Percentiles rank a stretch among this genome's conserved stretches.
phyloP scores from a whole-genome alignment of 2,329 filamentous ascomycete genomes.

The Colletotrichum sp. region DNA sequence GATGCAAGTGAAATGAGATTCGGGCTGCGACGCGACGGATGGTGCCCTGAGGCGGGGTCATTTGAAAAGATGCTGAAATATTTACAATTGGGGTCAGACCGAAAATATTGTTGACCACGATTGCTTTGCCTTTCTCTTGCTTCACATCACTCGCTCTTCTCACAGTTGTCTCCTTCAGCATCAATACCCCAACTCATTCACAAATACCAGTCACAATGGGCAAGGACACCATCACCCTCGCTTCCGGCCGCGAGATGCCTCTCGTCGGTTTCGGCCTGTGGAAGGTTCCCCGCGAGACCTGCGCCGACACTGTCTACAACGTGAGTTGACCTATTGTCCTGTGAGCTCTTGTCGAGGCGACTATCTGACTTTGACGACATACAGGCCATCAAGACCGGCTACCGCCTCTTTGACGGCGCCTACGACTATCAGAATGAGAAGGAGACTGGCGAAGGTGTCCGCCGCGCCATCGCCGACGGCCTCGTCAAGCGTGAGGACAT shows the following conservation, averaged over 20 bases:
- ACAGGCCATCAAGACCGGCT: constrained; percentile 56
- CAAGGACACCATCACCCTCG: constrained; percentile 48
- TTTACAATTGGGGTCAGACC: background rate
- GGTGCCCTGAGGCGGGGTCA: background rate
- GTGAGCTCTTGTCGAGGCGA: accelerated
- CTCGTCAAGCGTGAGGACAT: constrained; percentile 77
- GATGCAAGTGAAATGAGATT: background rate
- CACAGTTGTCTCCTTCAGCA: background rate
- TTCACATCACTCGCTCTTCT: background rate
- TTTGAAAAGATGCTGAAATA: background rate
- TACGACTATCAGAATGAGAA: constrained; percentile 69
- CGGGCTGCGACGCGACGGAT: background rate
- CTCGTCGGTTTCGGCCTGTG: constrained; percentile 71
- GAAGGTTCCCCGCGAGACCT: constrained; percentile 62
- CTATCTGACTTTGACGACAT: background rate
- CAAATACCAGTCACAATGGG: background rate
- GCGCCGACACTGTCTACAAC: constrained; percentile 67
- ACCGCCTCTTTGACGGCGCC: constrained; percentile 57
- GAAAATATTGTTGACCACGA: background rate
- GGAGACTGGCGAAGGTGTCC: constrained; percentile 69
- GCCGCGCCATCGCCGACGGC: constrained; percentile 58
- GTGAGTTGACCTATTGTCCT: background rate
- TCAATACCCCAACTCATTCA: background rate
- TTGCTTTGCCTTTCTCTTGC: background rate
- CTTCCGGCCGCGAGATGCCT: constrained; percentile 56